These are phyloP conservation scores for Hyphopichia khmerensis DNA, from an alignment of 1,139 yeast species.

Conservation along the genomic window DNA sequence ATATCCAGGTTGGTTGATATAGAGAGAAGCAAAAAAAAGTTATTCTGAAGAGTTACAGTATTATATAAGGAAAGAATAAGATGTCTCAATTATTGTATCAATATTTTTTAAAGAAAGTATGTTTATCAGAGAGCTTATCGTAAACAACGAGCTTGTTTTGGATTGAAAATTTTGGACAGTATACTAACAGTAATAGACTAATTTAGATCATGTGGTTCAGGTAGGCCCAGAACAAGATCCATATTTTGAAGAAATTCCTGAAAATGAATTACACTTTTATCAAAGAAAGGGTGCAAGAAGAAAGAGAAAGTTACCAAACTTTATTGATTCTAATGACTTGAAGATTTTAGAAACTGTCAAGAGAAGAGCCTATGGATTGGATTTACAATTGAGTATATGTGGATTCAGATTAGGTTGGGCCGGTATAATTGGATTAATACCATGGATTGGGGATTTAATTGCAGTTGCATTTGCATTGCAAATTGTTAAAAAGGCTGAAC, in stretches of 20 bases:
- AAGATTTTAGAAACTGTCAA: conserved; percentile 53
- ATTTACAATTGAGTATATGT: conserved; percentile 58
- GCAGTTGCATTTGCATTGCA: conserved; percentile 50
- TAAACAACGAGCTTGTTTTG: too few species aligned
- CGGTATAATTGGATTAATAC: conserved; percentile 67
- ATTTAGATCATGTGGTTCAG: conserved; percentile 32
- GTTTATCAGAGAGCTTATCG: too few species aligned
- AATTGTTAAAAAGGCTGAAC: conserved; percentile 49
- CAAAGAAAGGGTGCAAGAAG: conserved; percentile 49
- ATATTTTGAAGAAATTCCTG: conserved; percentile 50
- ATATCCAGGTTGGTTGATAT: not conserved
- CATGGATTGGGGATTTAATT: conserved; percentile 60
- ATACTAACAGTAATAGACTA: conserved; percentile 23
- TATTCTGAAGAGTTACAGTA: too few species aligned
- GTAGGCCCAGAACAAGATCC: conserved; percentile 41
- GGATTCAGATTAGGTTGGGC: conserved; percentile 75
- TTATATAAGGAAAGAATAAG: too few species aligned
- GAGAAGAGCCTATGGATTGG: conserved; percentile 63
- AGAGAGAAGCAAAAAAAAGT: too few species aligned
- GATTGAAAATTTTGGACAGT: not conserved
- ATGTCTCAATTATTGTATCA: conserved; percentile 28
- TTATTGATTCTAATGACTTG: conserved; percentile 54
- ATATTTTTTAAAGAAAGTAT: conserved; percentile 39
- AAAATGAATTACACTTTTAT: conserved; percentile 43
- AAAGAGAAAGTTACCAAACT: conserved; percentile 51